Evolutionary conservation across 805 yeast species (phyloP), one percentile per base, ranked within the genome.

Genomic region (Ogataea nonfermentans): DNA sequence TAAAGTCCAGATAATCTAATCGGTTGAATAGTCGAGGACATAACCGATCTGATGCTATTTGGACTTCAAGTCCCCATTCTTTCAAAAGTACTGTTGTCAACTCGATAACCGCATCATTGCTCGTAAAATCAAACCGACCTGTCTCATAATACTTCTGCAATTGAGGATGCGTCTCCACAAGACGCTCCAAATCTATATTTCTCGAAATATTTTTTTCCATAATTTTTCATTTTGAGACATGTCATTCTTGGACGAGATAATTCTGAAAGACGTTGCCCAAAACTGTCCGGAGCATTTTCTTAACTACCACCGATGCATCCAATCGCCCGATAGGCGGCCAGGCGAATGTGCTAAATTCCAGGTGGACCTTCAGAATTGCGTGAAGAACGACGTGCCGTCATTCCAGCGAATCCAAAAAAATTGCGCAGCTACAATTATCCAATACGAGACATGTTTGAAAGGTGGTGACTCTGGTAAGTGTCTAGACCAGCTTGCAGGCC

Each of bases 201-300:
- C 40, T 31, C 34, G 25, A 29, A 37, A 29, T 35, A 35, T 25
- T 35, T 16, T 35, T 35, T 29, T 35, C 32, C 39, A 35, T 24
- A 28, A 6, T 32, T 32, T 32, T 32, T 24, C 17, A 34, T 10
- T 30, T 19, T 31, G 10, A 13, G 20, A 19, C 34, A 71, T 73
- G 74, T 66, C 77, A 11, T 51, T 69, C 9, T 61, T 86, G 22
- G 95, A 86, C 61, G 90, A 85, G 56, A 67, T 82, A 35, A 72
- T 86, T 23, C 74, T 86, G 46, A 89, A 84, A 46, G 95, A 86
- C 53, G 84, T 84, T 41, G 89, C 95, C 10, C 73, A 77, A 39
- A 67, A 71, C 54, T 86, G 95, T 58, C 93, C 95, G 0, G 78
- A 76, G 44, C 74, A 79, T 53, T 85, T 86, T 48, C 63, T 85